Conservation (phyloP, 2,329 filamentous ascomycete species). For the Fusarium piperis region DNA sequence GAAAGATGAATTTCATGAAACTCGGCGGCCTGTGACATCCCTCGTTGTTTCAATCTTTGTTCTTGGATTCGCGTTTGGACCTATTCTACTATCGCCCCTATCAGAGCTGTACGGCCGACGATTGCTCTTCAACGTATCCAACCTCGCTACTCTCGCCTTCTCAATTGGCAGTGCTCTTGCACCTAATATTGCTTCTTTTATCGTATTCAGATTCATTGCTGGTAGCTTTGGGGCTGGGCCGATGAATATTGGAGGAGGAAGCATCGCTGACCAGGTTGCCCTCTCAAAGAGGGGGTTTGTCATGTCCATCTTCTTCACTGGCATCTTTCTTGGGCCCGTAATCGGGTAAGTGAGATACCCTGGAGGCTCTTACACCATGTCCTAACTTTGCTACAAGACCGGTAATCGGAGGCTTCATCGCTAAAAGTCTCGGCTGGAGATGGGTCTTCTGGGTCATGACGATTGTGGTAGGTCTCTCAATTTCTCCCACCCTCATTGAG, state of each 20-base stretch:
- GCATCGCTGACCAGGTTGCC: constrained; percentile 4
- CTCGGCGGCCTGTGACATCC: constrained; percentile 19
- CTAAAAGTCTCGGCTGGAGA: constrained; percentile 7
- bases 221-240: constrained; percentile 8
- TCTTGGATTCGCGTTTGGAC: constrained; percentile 10
- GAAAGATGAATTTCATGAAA: constrained; percentile 9
- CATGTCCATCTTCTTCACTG: constrained; percentile 21
- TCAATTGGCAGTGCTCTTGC: constrained; percentile 6
- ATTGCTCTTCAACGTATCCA: constrained; percentile 10
- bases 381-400: background rate
- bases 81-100: background rate
- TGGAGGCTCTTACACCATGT: rapidly evolving
- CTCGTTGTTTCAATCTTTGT: constrained; percentile 15
- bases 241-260: constrained; percentile 12
- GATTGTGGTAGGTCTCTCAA: background rate
- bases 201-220: constrained; percentile 12
- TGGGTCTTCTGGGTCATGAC: constrained; percentile 21
- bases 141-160: background rate
- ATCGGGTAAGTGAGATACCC: background rate
- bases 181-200: background rate
- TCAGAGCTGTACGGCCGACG: constrained; percentile 13
- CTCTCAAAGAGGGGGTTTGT: background rate
- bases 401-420: constrained; percentile 6
- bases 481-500: background rate
- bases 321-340: background rate